phyloP scores from a whole-genome alignment of 306 rosid genomes.

The Citrullus mucosospermus region DNA sequence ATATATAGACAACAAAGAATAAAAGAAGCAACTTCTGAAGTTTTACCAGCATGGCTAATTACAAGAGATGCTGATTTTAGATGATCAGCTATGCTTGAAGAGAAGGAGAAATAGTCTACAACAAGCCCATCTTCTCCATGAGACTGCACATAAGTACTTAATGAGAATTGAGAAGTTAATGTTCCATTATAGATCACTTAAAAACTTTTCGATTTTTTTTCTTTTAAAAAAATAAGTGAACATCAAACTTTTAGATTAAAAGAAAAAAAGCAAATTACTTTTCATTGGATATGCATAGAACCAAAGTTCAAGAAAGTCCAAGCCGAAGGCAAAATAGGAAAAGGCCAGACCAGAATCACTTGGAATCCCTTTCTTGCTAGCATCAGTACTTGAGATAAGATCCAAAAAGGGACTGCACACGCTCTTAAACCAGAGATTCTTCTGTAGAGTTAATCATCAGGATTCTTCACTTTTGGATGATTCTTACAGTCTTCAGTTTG shows the following conservation, averaged over 20 bases:
- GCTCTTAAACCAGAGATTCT: background rate
- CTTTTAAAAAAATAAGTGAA: no score
- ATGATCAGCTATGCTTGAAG: constrained; percentile 80
- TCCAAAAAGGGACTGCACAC: background rate
- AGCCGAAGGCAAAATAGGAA: background rate
- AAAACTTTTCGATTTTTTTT: background rate
- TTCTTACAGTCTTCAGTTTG: no score
- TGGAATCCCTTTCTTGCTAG: background rate
- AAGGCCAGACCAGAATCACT: background rate
- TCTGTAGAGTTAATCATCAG: background rate
- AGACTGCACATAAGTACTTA: constrained; percentile 24
- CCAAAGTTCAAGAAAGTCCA: background rate
- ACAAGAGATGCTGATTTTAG: constrained; percentile 78
- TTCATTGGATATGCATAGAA: background rate
- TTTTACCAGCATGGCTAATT: constrained; percentile 71
- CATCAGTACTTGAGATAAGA: background rate
- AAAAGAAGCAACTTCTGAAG: background rate
- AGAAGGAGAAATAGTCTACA: constrained; percentile 71
- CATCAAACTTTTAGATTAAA: no score
- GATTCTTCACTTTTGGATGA: background rate
- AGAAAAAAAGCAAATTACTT: background rate
- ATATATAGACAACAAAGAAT: background rate
- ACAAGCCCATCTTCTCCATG: constrained; percentile 44
- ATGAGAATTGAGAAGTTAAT: background rate
- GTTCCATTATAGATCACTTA: background rate